A percentile compares a stretch with the other conserved stretches of the same genome.
These are phyloP conservation scores for Truncatella angustata DNA, from an alignment of 2,329 filamentous ascomycete species.

Conservation along the genomic window DNA sequence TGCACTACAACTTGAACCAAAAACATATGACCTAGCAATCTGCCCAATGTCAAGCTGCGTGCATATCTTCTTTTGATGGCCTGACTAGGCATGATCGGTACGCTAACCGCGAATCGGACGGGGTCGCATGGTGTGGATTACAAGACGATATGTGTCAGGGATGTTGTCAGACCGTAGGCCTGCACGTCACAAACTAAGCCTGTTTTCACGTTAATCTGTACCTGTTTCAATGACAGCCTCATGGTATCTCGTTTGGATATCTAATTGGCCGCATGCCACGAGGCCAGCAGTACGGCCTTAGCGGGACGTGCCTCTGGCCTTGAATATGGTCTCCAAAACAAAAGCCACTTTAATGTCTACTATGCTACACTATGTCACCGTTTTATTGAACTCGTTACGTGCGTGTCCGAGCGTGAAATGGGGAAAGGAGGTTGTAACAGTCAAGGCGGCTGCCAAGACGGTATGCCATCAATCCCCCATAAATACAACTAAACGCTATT, in stretches of 20 bases:
- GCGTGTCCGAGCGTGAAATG: no score
- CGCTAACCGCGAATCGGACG: no score
- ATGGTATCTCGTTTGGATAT: slow-evolving; percentile 16
- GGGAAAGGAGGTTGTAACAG: neutral
- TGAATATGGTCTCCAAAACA: slow-evolving; percentile 7
- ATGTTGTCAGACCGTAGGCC: neutral
- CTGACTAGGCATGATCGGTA: no score
- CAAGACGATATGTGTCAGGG: neutral
- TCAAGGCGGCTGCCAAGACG: neutral
- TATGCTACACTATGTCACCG: no score
- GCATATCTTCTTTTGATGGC: no score
- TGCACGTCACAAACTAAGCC: neutral
- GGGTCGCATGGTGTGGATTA: neutral
- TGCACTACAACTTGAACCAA: neutral
- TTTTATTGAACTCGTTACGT: no score
- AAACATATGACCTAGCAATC: no score
- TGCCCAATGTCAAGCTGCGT: no score
- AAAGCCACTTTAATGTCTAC: no score
- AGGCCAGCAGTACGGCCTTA: slow-evolving; percentile 18
- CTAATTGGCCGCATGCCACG: slow-evolving; percentile 27
- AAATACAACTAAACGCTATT: neutral
- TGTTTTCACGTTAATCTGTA: neutral
- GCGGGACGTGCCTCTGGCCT: slow-evolving; percentile 23
- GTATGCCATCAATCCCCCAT: neutral
- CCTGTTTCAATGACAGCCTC: slow-evolving; percentile 30